Percentiles rank a stretch among this genome's conserved stretches.
Evolutionary conservation across 2,329 filamentous ascomycete species (phyloP).

Genomic region (Calonectria ilicicola): DNA sequence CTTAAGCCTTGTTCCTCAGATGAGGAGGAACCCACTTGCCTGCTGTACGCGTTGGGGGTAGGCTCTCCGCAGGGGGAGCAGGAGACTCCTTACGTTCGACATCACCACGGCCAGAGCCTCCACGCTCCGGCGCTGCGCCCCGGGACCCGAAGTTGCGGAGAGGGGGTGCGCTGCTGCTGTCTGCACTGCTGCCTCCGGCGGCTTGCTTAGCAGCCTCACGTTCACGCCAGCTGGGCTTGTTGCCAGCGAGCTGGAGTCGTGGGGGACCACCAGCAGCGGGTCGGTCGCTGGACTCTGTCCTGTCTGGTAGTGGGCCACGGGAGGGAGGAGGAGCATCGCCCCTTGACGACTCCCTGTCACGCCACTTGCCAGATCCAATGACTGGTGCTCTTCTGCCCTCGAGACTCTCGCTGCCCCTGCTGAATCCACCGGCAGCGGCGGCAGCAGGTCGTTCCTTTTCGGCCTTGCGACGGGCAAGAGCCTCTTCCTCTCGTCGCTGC

Average conservation of each 20-base stretch:
- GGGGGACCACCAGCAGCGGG: conserved; percentile 63
- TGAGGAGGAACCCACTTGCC: conserved; percentile 72
- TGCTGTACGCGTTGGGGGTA: conserved; percentile 64
- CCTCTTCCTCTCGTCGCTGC: conserved; percentile 88
- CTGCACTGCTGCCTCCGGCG: conserved; percentile 51
- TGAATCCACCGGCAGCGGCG: conserved; percentile 10
- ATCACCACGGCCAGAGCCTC: conserved; percentile 49
- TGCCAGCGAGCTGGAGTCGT: conserved; percentile 70
- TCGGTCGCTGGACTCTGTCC: conserved; percentile 61
- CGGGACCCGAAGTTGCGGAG: conserved; percentile 51
- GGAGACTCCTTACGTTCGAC: conserved; percentile 55
- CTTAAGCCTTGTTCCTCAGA: conserved; percentile 49
- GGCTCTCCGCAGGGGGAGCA: conserved; percentile 58
- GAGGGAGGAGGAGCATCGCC: conserved; percentile 47
- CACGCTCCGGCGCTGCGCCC: conserved; percentile 57
- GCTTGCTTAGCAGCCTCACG: conserved; percentile 69
- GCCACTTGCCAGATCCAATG: conserved; percentile 56
- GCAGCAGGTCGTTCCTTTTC: conserved; percentile 65
- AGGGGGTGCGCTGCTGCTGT: conserved; percentile 51
- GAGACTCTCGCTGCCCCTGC: conserved; percentile 45
- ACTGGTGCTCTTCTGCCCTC: conserved; percentile 49
- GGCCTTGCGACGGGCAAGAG: conserved; percentile 78
- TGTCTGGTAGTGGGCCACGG: conserved; percentile 51
- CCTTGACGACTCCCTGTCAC: conserved; percentile 52
- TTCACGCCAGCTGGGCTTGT: conserved; percentile 79